Evolutionary conservation across 1,284 basidiomycete species (phyloP).

Genomic region (Neotropicomus parvogracilis): DNA sequence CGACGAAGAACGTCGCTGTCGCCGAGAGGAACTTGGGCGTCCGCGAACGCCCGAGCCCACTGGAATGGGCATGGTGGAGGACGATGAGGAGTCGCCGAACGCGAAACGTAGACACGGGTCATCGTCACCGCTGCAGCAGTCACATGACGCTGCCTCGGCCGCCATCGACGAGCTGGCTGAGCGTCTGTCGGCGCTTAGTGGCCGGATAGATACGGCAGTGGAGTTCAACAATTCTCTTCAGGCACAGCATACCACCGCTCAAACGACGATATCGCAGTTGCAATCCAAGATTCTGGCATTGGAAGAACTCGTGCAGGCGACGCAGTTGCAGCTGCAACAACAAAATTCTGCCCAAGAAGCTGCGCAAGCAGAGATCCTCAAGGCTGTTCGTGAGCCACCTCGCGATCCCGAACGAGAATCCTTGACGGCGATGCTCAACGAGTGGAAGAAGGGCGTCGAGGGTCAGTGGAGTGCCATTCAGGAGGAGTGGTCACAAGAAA

Average conservation of each 20-base stretch:
- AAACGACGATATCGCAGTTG: slow-evolving; percentile 72
- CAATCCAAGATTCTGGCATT: slow-evolving; percentile 65
- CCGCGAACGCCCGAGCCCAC: slow-evolving; percentile 76
- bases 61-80: slow-evolving; percentile 58
- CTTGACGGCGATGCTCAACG: slow-evolving; percentile 50
- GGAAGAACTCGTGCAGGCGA: slow-evolving; percentile 52
- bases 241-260: slow-evolving; percentile 75
- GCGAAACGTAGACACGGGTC: slow-evolving; percentile 20
- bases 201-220: slow-evolving; percentile 76
- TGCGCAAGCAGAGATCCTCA: slow-evolving; percentile 38
- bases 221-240: slow-evolving; percentile 73
- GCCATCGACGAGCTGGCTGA: slow-evolving; percentile 59
- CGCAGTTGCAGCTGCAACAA: slow-evolving; percentile 37
- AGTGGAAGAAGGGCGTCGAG: slow-evolving; percentile 73
- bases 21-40: slow-evolving; percentile 58
- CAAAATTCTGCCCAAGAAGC: slow-evolving; percentile 45
- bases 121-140: slow-evolving; percentile 15
- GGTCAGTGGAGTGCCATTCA: slow-evolving; percentile 67
- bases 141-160: slow-evolving; percentile 25
- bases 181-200: slow-evolving; percentile 69
- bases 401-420: slow-evolving; percentile 40
- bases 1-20: slow-evolving; percentile 42
- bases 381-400: slow-evolving; percentile 34
- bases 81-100: slow-evolving; percentile 33
- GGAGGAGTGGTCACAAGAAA: slow-evolving; percentile 80